Percentiles rank a stretch among this genome's conserved stretches.
Conservation (phyloP, 495 filamentous ascomycete genomes). For the Glarea lozoyensis region DNA sequence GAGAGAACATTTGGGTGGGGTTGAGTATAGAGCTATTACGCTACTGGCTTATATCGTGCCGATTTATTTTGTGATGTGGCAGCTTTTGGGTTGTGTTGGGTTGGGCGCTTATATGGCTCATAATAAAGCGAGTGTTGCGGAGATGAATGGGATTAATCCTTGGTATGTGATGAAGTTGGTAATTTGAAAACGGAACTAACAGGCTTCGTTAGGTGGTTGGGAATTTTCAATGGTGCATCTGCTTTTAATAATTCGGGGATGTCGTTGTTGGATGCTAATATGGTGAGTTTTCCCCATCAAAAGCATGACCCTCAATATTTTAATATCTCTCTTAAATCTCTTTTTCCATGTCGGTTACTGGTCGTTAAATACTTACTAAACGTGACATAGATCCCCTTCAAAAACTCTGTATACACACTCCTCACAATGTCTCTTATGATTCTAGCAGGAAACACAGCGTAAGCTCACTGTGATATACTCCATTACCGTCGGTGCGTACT, state of each 20-base stretch:
- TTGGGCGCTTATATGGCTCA: conserved; percentile 62
- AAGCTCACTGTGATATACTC: neutral
- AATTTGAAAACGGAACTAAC: neutral
- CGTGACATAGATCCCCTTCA: conserved; percentile 44
- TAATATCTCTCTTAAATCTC: too few relatives aligned
- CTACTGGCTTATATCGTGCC: conserved; percentile 64
- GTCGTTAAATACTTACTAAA: conserved; percentile 4
- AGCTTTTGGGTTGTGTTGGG: conserved; percentile 61
- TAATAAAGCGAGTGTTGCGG: conserved; percentile 46
- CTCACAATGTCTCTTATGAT: conserved; percentile 70
- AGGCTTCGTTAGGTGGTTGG: conserved; percentile 60
- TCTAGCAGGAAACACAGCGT: conserved; percentile 73
- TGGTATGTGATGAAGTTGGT: conserved; percentile 28
- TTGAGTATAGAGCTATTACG: conserved; percentile 71
- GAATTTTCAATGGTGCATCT: conserved; percentile 60
- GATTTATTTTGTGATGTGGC: conserved; percentile 63
- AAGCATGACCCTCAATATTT: neutral
- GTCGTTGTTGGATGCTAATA: conserved; percentile 74
- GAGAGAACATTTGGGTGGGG: conserved; percentile 64
- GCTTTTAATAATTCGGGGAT: conserved; percentile 88
- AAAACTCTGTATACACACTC: conserved; percentile 58
- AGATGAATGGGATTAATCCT: conserved; percentile 58
- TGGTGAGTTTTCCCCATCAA: conserved; percentile 42
- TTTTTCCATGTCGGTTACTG: too few relatives aligned
- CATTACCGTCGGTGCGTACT: too few relatives aligned